phyloP scores from a whole-genome alignment of 108 stramenopile genomes.

The Nitzschia sp. region DNA sequence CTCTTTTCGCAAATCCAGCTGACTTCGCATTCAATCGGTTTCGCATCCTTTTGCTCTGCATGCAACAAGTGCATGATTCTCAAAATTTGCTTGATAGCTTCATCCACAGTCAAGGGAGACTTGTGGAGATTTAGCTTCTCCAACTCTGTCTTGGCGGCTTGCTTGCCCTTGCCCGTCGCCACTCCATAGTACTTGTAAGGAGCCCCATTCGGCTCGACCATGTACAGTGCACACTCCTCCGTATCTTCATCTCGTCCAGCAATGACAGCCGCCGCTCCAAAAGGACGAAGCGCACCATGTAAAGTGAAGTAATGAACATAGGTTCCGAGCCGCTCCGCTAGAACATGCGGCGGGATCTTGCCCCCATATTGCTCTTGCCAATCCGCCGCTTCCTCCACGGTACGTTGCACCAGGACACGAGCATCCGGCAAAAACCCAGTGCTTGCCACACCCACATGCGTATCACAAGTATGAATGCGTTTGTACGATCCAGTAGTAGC shows the following conservation, averaged over 20 bases:
- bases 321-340: constrained; percentile 87
- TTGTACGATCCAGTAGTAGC: constrained; percentile 73
- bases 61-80: constrained; percentile 92
- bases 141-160: constrained; percentile 98
- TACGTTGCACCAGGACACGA: constrained; percentile 91
- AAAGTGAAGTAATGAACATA: constrained; percentile 99
- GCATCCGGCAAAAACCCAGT: constrained; percentile 97
- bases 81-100: constrained; percentile 95
- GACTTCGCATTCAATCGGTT: constrained; percentile 97
- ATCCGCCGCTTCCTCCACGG: constrained; percentile 84
- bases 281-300: constrained; percentile 95
- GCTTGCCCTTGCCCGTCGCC: constrained; percentile 97
- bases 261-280: constrained; percentile 88
- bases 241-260: constrained; percentile 91
- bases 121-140: constrained; percentile 93
- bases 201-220: constrained; percentile 94
- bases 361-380: constrained; percentile 91
- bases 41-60: constrained; percentile 86
- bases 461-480: constrained; percentile 78
- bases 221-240: constrained; percentile 81
- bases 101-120: constrained; percentile 41
- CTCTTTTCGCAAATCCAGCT: constrained; percentile 93
- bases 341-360: constrained; percentile 74
- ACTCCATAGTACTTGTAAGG: constrained; percentile 91
- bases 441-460: constrained; percentile 72